Percentiles rank a stretch among this genome's conserved stretches.
Conservation (phyloP, 805 yeast species). For the Spathaspora passalidarum region DNA sequence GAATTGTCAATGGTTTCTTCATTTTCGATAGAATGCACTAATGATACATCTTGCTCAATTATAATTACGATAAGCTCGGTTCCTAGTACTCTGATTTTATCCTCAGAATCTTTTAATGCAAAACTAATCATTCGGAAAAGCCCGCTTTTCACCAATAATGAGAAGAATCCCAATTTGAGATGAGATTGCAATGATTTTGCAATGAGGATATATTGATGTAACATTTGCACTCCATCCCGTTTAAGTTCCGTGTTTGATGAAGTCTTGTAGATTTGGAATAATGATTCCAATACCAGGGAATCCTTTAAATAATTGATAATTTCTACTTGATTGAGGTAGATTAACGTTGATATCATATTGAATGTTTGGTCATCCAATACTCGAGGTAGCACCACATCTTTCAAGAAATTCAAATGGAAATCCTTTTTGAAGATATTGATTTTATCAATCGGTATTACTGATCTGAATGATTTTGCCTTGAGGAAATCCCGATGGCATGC, state of each 20-base stretch:
- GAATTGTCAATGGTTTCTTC: constrained; percentile 28
- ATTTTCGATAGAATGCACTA: constrained; percentile 44
- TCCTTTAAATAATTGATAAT: constrained; percentile 58
- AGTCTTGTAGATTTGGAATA: constrained; percentile 56
- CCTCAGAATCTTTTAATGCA: constrained; percentile 56
- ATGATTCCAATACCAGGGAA: constrained; percentile 46
- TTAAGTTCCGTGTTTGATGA: constrained; percentile 23
- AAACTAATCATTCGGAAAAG: constrained; percentile 66
- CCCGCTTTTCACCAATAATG: constrained; percentile 62
- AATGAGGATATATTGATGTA: constrained; percentile 76
- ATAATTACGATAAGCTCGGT: constrained; percentile 78
- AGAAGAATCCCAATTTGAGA: constrained; percentile 66
- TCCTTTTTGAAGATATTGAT: constrained; percentile 62
- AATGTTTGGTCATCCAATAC: constrained; percentile 78
- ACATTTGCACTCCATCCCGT: constrained; percentile 70
- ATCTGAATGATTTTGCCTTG: constrained; percentile 59
- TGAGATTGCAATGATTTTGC: constrained; percentile 62
- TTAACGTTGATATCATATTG: constrained; percentile 61
- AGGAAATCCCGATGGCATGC: constrained; percentile 76
- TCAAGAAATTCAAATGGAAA: constrained; percentile 73
- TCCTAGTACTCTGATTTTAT: constrained; percentile 60
- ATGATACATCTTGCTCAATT: constrained; percentile 76
- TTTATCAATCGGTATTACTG: constrained; percentile 60
- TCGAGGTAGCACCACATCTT: constrained; percentile 83
- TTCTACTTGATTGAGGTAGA: constrained; percentile 65